Conservation (phyloP, 2,329 filamentous ascomycete species). For the Dendrostoma leiphaemia region DNA sequence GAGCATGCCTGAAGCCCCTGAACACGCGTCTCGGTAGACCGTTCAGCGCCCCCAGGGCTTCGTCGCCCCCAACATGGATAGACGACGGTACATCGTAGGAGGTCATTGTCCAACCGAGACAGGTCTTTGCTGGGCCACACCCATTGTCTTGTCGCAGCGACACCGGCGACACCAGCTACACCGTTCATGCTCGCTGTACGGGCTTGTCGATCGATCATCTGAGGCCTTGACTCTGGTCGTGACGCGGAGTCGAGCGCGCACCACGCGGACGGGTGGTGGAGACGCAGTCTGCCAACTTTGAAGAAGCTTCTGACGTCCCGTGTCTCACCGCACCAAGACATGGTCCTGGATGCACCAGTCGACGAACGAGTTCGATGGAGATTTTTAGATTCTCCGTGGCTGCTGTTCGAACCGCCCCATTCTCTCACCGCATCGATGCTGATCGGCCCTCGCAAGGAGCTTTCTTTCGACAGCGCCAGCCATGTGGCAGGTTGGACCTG, state of each 20-base stretch:
- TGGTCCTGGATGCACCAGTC: not conserved
- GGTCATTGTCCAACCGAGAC: slow-evolving; percentile 10
- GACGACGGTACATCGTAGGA: not conserved
- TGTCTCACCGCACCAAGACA: slow-evolving; percentile 15
- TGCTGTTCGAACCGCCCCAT: not conserved
- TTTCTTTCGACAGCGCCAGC: too few relatives aligned
- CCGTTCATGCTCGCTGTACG: too few relatives aligned
- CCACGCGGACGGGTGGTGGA: not conserved
- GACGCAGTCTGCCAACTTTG: not conserved
- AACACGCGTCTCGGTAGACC: not conserved
- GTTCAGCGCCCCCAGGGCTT: too few relatives aligned
- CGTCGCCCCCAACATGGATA: not conserved
- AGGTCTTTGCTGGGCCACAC: slow-evolving; percentile 7
- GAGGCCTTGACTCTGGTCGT: not conserved
- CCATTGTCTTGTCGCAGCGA: slow-evolving; percentile 11
- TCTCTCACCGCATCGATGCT: too few relatives aligned
- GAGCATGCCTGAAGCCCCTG: not conserved
- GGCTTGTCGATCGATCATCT: not conserved
- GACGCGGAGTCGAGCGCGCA: not conserved
- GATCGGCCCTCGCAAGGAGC: too few relatives aligned
- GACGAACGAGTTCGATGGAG: not conserved
- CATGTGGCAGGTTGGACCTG: too few relatives aligned
- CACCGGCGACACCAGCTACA: too few relatives aligned
- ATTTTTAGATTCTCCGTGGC: not conserved
- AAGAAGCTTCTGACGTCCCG: not conserved